phyloP scores from a whole-genome alignment of 148 eudicot species.

The Polygonum maritimum region DNA sequence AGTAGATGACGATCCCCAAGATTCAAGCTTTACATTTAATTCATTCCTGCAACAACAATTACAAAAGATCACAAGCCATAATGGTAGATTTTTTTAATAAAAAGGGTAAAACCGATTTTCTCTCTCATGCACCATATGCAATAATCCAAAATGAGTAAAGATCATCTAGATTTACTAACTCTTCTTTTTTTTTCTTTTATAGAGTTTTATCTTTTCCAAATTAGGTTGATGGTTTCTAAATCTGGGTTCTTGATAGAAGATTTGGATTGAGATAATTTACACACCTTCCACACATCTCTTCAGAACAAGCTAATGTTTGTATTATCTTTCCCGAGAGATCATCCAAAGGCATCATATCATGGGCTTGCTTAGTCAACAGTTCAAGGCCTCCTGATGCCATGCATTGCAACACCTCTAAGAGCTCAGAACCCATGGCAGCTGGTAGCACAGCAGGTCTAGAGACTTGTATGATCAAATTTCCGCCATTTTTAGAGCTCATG shows the following conservation, averaged over 20 bases:
- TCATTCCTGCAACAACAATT: constrained; percentile 39
- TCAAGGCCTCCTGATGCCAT: constrained; percentile 69
- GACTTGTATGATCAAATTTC: constrained; percentile 75
- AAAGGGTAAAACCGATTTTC: no score
- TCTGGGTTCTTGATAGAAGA: background rate
- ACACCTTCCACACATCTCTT: constrained; percentile 41
- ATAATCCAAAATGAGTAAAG: no score
- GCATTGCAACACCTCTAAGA: constrained; percentile 67
- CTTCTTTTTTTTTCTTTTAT: no score
- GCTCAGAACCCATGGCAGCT: constrained; percentile 67
- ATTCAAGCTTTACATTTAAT: constrained; percentile 17
- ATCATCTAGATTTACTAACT: no score
- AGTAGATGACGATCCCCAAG: constrained; percentile 16
- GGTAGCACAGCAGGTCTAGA: constrained; percentile 84
- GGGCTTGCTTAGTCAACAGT: constrained; percentile 56
- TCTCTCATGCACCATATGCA: no score
- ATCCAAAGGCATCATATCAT: constrained; percentile 69
- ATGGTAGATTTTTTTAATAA: no score
- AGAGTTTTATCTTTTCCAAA: no score
- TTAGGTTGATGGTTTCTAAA: background rate
- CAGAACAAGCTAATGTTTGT: constrained; percentile 48
- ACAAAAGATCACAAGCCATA: background rate
- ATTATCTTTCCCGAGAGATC: constrained; percentile 74
- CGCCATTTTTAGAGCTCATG: constrained; percentile 48
- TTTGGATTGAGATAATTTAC: constrained; percentile 11